These are phyloP conservation scores for Torulaspora quercuum DNA, from an alignment of 805 yeast genomes.

Conservation along the genomic window DNA sequence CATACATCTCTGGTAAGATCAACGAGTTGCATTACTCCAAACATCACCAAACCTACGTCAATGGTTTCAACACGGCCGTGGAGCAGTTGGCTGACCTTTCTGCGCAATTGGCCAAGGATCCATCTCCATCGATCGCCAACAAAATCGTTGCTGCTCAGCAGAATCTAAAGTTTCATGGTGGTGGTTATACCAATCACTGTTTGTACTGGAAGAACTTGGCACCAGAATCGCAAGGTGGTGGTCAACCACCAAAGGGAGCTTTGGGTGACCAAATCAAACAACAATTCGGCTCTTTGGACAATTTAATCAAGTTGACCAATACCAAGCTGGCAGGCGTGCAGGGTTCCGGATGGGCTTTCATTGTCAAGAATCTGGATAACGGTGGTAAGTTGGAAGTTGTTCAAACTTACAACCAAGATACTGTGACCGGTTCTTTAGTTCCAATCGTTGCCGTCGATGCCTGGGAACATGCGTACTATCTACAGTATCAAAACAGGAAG, in stretches of 20 bases:
- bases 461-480: conserved; percentile 95
- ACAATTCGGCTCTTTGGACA: conserved; percentile 72
- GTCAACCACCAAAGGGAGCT: conserved; percentile 53
- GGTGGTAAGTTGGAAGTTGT: conserved; percentile 69
- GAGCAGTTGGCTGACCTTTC: conserved; percentile 71
- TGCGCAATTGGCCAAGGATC: conserved; percentile 53
- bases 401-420: conserved; percentile 83
- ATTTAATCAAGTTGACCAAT: conserved; percentile 61
- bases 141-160: conserved; percentile 57
- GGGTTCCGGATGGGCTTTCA: conserved; percentile 95
- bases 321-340: conserved; percentile 78
- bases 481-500: conserved; percentile 89
- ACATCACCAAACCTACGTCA: conserved; percentile 91
- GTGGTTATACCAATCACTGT: conserved; percentile 84
- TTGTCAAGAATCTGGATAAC: conserved; percentile 73
- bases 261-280: conserved; percentile 55
- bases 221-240: conserved; percentile 74
- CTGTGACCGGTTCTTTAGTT: conserved; percentile 62
- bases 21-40: conserved; percentile 83
- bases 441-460: conserved; percentile 90
- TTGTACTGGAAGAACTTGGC: conserved; percentile 87
- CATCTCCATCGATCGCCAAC: conserved; percentile 36
- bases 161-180: conserved; percentile 84
- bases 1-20: conserved; percentile 79
- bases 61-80: conserved; percentile 72